Evolutionary conservation across 2,329 filamentous ascomycete genomes (phyloP).

Genomic region (Diaporthe sp.): DNA sequence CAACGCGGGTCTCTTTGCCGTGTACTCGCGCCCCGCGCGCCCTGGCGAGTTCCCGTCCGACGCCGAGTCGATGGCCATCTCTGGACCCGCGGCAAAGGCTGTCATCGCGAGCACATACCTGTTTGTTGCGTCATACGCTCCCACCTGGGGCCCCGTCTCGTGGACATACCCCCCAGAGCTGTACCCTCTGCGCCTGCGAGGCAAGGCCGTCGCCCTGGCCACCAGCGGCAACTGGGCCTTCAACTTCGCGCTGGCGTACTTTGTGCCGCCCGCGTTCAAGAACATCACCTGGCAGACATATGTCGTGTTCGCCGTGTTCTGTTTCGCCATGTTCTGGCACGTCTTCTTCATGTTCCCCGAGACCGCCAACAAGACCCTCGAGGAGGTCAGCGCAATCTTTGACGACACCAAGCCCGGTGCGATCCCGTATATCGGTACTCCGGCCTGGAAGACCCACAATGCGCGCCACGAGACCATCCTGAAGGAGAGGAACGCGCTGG

Average conservation of each 20-base stretch:
- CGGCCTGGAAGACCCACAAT: slow-evolving; percentile 58
- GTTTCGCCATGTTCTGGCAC: slow-evolving; percentile 49
- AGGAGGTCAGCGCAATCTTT: slow-evolving; percentile 51
- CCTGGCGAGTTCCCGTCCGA: slow-evolving; percentile 52
- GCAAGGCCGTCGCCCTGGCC: slow-evolving; percentile 51
- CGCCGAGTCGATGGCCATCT: slow-evolving; percentile 61
- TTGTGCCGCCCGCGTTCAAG: slow-evolving; percentile 52
- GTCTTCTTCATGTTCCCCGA: slow-evolving; percentile 51
- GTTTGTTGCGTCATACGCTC: slow-evolving; percentile 67
- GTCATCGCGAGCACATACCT: slow-evolving; percentile 76
- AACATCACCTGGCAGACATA: slow-evolving; percentile 54
- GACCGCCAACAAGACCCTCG: slow-evolving; percentile 51
- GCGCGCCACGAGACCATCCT: slow-evolving; percentile 47
- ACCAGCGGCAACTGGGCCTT: slow-evolving; percentile 55
- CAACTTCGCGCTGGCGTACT: slow-evolving; percentile 55
- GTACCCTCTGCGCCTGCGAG: slow-evolving; percentile 56
- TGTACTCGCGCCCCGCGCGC: slow-evolving; percentile 53
- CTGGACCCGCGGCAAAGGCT: slow-evolving; percentile 63
- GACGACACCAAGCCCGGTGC: slow-evolving; percentile 51
- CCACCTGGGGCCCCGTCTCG: slow-evolving; percentile 57
- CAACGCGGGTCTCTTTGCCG: slow-evolving; percentile 60
- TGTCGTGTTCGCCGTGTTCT: slow-evolving; percentile 51
- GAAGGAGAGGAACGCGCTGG: slow-evolving; percentile 51
- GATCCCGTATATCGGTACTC: slow-evolving; percentile 54
- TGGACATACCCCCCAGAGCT: slow-evolving; percentile 63